Evolutionary conservation across 1,139 yeast species (phyloP), one percentile per base, ranked within the genome.

Genomic region (Saccharomyces hybrid): DNA sequence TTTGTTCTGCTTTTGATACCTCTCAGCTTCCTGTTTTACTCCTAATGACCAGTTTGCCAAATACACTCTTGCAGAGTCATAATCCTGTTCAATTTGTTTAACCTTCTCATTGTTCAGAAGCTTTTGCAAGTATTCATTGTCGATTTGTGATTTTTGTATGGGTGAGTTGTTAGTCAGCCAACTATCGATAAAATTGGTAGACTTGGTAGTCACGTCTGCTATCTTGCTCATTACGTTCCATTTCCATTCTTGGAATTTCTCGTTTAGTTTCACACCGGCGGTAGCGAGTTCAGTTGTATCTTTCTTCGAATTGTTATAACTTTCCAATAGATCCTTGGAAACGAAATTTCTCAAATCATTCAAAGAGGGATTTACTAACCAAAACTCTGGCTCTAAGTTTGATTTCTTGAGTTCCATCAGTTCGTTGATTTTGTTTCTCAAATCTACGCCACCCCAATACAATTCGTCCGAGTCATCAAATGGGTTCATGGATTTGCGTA

Each of bases 1-100:
- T 60, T 82, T 79, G 53, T 74, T 72, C 61, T 76, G 75, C 49
- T 78, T 75, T 57, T 87, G 83, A 50, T 86, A 81, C 60, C 79
- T 80, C 64, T 88, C 95, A 1, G 96, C 95, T 67, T 93, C 96
- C 64, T 90, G 95, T 62, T 93, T 95, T 27, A 93, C 95, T 46
- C 90, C 90, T 64, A 89, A 80, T 0, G 99, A 98, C 99, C 99
- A 93, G 73, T 90, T 90, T 4, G 99, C 98, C 57, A 93, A 75
- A 68, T 90, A 93, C 3, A 90, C 87, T 53, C 91, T 78, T 0
- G 97, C 97, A 50, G 93, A 84, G 64, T 91, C 98, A 67, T 90
- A 93, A 59, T 93, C 99, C 60, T 89, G 90, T 55, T 95, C 89
- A 28, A 91, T 81, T 54, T 77, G 80, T 61, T 78, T 80, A 4